Conservation (phyloP, 2,329 filamentous ascomycete species). For the Pseudocercospora cruenta region DNA sequence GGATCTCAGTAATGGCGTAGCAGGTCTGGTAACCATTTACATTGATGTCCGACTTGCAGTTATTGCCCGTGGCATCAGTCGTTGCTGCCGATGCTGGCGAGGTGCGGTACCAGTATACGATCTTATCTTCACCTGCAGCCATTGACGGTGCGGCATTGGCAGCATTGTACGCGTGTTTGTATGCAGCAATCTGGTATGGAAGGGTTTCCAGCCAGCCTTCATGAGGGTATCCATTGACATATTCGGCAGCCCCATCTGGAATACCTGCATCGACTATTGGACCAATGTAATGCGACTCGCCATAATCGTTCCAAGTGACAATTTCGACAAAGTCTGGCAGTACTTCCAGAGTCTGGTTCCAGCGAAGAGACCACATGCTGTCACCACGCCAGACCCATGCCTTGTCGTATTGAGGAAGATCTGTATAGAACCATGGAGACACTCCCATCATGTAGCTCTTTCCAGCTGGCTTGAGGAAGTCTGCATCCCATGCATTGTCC, state of each 20-base stretch:
- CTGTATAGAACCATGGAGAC: conserved; percentile 60
- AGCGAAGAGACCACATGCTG: conserved; percentile 60
- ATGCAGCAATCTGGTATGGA: conserved; percentile 56
- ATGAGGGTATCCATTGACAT: conserved; percentile 55
- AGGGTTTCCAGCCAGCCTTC: conserved; percentile 54
- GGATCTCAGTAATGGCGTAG: conserved; percentile 37
- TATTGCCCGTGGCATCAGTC: conserved; percentile 42
- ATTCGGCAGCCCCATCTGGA: conserved; percentile 50
- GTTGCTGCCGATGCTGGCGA: conserved; percentile 42
- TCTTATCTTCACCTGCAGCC: conserved; percentile 35
- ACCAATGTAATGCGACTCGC: conserved; percentile 60
- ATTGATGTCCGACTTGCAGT: conserved; percentile 34
- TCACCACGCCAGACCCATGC: conserved; percentile 68
- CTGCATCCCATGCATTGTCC: conserved; percentile 47
- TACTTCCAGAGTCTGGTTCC: conserved; percentile 57
- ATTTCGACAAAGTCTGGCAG: conserved; percentile 59
- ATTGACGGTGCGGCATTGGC: conserved; percentile 19
- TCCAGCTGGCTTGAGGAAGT: conserved; percentile 36
- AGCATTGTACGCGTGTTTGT: conserved; percentile 49
- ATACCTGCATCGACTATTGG: conserved; percentile 39
- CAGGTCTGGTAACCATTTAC: conserved; percentile 36
- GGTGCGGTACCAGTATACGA: conserved; percentile 52
- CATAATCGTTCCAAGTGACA: conserved; percentile 64
- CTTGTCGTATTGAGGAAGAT: conserved; percentile 60
- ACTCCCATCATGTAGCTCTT: conserved; percentile 56